Base-by-base conservation (phyloP, 2,329 filamentous ascomycete species). In the Trichophyton schoenleinii region DNA sequence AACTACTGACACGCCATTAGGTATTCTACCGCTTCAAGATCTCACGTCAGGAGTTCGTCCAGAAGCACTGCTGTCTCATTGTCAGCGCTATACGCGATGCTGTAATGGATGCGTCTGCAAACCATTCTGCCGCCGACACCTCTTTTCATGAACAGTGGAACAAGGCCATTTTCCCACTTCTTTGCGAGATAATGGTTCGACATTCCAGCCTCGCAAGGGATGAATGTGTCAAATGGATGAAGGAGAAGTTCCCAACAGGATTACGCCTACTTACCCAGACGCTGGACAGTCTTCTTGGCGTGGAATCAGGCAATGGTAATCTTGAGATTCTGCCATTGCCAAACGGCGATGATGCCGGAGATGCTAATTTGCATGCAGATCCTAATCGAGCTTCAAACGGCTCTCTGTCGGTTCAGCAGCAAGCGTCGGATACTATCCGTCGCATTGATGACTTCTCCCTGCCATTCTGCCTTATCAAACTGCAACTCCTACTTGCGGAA, bases 381-480 rank as follows among this genome's bases (percentile, higher is more conserved):
- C n/a, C 28, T 55, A n/a, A 36, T 38, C 52, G 28, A 38, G 28
- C 31, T 11, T 55, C 34, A 8, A 7, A 28, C 3, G n/a, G 2
- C 13, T 20, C 52, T 15, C 58, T 63, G 57, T 42, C 18, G n/a
- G 59, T 8, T 57, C 55, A 15, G 13, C 41, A 59, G 18, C 69
- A 74, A 49, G 70, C 73, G 3, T 70, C 75, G 57, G 68, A 68
- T 57, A 70, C 74, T 15, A 69, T 75, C 41, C 65, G 67, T 13
- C 70, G 70, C 64, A 72, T 73, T 9, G 71, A 74, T 62, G 70
- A 75, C 60, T 75, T 78, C 62, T 77, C 75, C 8, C 68, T 77
- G 28, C 73, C 75, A 3, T 73, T 75, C 48, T 75, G 73, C 57
- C 73, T 75, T 53, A 63, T 77, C 62, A 76, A 77, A 61, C 67